Percentiles rank a stretch among this genome's conserved stretches.
Conservation (phyloP, 306 rosid genomes). For the Cucumis sativus region DNA sequence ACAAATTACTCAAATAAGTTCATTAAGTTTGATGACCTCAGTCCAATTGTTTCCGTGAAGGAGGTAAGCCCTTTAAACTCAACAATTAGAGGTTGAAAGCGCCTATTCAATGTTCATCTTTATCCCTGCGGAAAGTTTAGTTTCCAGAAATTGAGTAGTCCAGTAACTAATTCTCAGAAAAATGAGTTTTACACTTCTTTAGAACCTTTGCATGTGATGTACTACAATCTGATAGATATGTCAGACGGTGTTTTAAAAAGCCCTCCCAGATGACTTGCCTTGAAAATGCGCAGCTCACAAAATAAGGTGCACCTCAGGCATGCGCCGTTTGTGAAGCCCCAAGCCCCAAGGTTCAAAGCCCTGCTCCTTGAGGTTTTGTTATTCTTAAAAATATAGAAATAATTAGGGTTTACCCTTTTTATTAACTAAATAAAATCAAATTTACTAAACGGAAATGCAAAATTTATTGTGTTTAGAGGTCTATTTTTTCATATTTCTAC, state of each 20-base stretch:
- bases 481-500: too few species aligned
- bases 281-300: too few species aligned
- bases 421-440: too few species aligned
- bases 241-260: background rate
- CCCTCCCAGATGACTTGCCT: too few species aligned
- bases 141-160: background rate
- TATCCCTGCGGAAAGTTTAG: background rate
- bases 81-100: background rate
- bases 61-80: slow-evolving; percentile 33
- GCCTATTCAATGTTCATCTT: background rate
- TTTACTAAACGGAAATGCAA: too few species aligned
- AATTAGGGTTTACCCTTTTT: too few species aligned
- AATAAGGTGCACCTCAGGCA: too few species aligned
- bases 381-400: too few species aligned
- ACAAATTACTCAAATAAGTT: slow-evolving; percentile 60
- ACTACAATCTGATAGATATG: background rate
- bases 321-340: too few species aligned
- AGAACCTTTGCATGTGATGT: background rate
- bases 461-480: too few species aligned
- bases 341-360: too few species aligned
- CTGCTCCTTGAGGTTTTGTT: too few species aligned
- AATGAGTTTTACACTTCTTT: background rate
- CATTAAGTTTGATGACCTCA: slow-evolving; percentile 68
- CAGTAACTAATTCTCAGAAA: background rate
- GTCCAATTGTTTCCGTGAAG: slow-evolving; percentile 72